A percentile compares a stretch with the other conserved stretches of the same genome.
phyloP scores from a whole-genome alignment of 306 rosid species.

The Vigna nakashimae region DNA sequence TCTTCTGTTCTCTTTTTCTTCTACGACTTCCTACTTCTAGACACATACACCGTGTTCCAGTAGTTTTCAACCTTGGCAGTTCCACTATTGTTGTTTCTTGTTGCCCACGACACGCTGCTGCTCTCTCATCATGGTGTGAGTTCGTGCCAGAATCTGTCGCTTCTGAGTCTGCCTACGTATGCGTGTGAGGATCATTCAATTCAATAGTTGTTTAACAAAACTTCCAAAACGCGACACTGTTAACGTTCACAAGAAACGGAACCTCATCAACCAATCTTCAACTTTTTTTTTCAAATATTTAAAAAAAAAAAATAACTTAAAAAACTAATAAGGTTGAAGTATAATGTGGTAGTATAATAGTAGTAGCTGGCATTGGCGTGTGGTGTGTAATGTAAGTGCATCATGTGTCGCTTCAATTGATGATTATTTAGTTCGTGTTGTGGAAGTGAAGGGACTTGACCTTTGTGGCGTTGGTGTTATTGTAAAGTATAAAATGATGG shows the following conservation, averaged over 20 bases:
- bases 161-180: slow-evolving; percentile 5
- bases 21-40: slow-evolving; percentile 43
- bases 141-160: slow-evolving; percentile 33
- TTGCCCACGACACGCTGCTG: slow-evolving; percentile 36
- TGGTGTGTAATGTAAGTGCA: not conserved
- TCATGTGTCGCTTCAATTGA: slow-evolving; percentile 5
- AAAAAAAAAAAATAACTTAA: not conserved
- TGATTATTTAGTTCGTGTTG: not conserved
- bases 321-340: not conserved
- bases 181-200: slow-evolving; percentile 39
- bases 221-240: not conserved
- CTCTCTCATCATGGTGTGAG: not conserved
- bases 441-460: not conserved
- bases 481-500: not conserved
- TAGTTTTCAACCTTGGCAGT: slow-evolving; percentile 43
- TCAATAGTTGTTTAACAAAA: not conserved
- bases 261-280: not conserved
- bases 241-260: not conserved
- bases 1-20: slow-evolving; percentile 29
- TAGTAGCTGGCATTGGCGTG: not conserved
- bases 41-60: slow-evolving; percentile 33
- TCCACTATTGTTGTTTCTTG: slow-evolving; percentile 46
- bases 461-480: not conserved
- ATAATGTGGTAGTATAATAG: not conserved
- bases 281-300: not conserved